A percentile compares a stretch with the other conserved stretches of the same genome.
phyloP scores from a whole-genome alignment of 2,329 filamentous ascomycete genomes.

The Epichloe typhina region DNA sequence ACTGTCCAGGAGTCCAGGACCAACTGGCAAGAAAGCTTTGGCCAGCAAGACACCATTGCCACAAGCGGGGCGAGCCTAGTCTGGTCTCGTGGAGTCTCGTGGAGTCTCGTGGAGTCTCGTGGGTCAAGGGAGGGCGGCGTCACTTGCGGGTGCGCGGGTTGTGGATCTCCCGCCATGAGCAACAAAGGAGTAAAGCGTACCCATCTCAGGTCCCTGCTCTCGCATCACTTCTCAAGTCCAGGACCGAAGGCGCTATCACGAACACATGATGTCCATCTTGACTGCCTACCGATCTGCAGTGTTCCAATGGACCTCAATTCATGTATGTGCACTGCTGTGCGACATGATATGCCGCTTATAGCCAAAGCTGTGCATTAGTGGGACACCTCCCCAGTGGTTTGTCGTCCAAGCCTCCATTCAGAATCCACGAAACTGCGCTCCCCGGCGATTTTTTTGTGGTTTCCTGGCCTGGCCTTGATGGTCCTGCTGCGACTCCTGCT shows the following conservation, averaged over 20 bases:
- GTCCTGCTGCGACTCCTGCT: constrained; percentile 5
- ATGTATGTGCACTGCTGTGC: background rate
- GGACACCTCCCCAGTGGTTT: background rate
- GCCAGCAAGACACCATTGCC: too few relatives aligned
- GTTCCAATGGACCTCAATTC: background rate
- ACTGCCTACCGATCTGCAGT: background rate
- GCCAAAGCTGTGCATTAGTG: background rate
- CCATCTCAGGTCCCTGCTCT: background rate
- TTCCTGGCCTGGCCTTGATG: background rate
- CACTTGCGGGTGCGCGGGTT: background rate
- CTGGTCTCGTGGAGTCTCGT: too few relatives aligned
- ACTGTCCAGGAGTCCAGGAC: too few relatives aligned
- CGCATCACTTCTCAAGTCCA: background rate
- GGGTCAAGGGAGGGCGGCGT: too few relatives aligned
- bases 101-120: too few relatives aligned
- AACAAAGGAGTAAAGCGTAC: background rate
- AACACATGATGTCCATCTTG: background rate
- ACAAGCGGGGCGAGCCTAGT: too few relatives aligned
- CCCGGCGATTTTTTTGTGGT: too few relatives aligned
- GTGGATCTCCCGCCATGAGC: constrained; percentile 1
- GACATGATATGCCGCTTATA: background rate
- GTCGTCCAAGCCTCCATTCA: background rate
- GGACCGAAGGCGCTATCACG: background rate
- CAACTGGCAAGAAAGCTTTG: too few relatives aligned
- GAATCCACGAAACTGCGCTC: too few relatives aligned